Conservation (phyloP, 352 stramenopile species). For the Phytophthora sp. region DNA sequence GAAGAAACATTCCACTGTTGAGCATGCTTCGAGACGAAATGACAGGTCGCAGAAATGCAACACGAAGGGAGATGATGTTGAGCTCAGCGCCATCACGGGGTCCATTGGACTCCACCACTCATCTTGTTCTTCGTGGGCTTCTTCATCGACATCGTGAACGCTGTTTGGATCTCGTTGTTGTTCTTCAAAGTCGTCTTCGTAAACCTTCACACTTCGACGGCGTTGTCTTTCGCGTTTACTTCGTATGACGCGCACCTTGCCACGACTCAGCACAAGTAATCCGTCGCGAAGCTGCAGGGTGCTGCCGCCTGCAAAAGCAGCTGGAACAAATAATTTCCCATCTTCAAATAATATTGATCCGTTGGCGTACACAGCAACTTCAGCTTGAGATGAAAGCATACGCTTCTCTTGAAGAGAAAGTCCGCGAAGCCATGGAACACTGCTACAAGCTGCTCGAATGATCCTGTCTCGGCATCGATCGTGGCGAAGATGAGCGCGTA, state of each 20-base stretch:
- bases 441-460: conserved; percentile 44
- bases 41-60: conserved; percentile 14
- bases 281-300: conserved; percentile 29
- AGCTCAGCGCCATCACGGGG: conserved; percentile 34
- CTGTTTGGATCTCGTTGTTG: background rate
- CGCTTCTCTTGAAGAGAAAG: conserved; percentile 67
- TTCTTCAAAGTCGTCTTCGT: conserved; percentile 6
- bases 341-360: conserved; percentile 55
- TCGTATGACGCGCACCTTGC: conserved; percentile 32
- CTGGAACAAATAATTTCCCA: conserved; percentile 33
- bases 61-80: conserved; percentile 15
- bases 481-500: conserved; percentile 60
- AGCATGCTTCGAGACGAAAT: conserved; percentile 41
- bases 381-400: conserved; percentile 46
- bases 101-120: conserved; percentile 45
- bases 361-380: conserved; percentile 43
- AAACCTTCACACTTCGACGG: background rate
- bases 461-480: conserved; percentile 55
- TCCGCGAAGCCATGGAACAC: conserved; percentile 46
- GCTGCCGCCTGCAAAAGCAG: conserved; percentile 2
- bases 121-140: conserved; percentile 1
- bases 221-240: conserved; percentile 11
- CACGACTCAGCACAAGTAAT: conserved; percentile 37
- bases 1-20: conserved; percentile 64
- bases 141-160: conserved; percentile 11